Evolutionary conservation across 495 filamentous ascomycete genomes (phyloP).

Genomic region (Letharia lupina): DNA sequence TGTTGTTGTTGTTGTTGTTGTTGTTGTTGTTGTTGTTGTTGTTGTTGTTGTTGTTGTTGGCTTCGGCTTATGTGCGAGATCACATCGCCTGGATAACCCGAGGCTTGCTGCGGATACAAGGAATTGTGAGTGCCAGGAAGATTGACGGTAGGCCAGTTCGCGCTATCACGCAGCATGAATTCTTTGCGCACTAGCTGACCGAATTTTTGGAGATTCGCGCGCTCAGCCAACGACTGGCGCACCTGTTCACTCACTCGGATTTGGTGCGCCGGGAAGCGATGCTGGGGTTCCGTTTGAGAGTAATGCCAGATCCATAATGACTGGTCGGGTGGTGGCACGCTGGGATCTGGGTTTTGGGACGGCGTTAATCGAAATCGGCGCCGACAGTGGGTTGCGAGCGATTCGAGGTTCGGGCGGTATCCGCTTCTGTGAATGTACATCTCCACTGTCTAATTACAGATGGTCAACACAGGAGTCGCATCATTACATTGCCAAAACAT

Average conservation of each 20-base stretch:
- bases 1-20: too few relatives aligned
- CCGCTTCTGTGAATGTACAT: slow-evolving; percentile 74
- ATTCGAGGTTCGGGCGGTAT: slow-evolving; percentile 59
- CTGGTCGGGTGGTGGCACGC: slow-evolving; percentile 60
- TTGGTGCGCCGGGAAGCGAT: slow-evolving; percentile 57
- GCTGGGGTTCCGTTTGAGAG: slow-evolving; percentile 56
- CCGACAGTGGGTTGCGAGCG: slow-evolving; percentile 61
- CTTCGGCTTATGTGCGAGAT: slow-evolving; percentile 26
- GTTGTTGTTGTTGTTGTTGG: slow-evolving; percentile 13
- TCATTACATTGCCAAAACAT: slow-evolving; percentile 28
- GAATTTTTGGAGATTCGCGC: slow-evolving; percentile 61
- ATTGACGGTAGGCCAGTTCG: slow-evolving; percentile 79
- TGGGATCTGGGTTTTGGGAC: slow-evolving; percentile 44
- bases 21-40: too few relatives aligned
- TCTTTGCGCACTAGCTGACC: slow-evolving; percentile 83
- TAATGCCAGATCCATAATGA: slow-evolving; percentile 95
- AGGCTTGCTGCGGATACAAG: slow-evolving; percentile 28
- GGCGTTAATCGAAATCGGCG: slow-evolving; percentile 75
- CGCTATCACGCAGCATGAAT: slow-evolving; percentile 83
- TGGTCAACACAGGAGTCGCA: not conserved
- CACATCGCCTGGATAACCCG: slow-evolving; percentile 26
- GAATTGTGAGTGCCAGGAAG: slow-evolving; percentile 42
- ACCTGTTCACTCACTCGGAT: slow-evolving; percentile 52
- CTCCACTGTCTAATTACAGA: slow-evolving; percentile 55
- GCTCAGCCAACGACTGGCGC: slow-evolving; percentile 52